These are phyloP conservation scores for Penicillium sp. DNA, from an alignment of 2,329 filamentous ascomycete genomes.

Conservation along the genomic window DNA sequence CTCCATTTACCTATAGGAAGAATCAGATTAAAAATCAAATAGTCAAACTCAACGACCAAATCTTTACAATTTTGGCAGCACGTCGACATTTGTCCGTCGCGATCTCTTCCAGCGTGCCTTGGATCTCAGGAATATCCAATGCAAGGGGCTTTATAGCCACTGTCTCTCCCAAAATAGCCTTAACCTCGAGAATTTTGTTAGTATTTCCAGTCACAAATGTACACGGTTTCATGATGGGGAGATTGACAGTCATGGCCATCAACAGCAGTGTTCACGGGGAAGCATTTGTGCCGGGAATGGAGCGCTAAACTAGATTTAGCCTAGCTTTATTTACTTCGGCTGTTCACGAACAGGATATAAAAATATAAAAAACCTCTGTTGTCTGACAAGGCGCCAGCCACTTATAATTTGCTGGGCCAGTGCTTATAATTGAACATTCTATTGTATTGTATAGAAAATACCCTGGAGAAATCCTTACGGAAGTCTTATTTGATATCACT, in stretches of 20 bases:
- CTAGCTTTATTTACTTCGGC: no score
- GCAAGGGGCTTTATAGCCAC: conserved; percentile 71
- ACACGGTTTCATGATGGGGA: conserved; percentile 17
- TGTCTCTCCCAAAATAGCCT: conserved; percentile 72
- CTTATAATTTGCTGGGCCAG: no score
- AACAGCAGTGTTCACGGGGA: no score
- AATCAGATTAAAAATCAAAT: neutral
- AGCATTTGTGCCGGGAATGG: neutral
- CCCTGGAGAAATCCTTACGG: no score
- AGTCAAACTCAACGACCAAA: neutral
- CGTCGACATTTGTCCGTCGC: conserved; percentile 77
- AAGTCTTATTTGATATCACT: no score
- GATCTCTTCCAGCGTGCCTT: conserved; percentile 84
- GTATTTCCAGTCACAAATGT: conserved; percentile 85
- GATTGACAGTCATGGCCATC: neutral
- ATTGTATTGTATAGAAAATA: no score
- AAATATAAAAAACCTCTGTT: no score
- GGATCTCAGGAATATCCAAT: conserved; percentile 79
- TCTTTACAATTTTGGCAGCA: conserved; percentile 60
- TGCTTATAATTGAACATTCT: no score
- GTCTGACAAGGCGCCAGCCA: no score
- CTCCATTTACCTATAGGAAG: conserved; percentile 67
- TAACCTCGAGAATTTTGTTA: conserved; percentile 84
- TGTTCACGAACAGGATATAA: no score
- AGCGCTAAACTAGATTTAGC: neutral